Conservation (phyloP, 139 green algal species). For the Mesotaenium endlicherianum region DNA sequence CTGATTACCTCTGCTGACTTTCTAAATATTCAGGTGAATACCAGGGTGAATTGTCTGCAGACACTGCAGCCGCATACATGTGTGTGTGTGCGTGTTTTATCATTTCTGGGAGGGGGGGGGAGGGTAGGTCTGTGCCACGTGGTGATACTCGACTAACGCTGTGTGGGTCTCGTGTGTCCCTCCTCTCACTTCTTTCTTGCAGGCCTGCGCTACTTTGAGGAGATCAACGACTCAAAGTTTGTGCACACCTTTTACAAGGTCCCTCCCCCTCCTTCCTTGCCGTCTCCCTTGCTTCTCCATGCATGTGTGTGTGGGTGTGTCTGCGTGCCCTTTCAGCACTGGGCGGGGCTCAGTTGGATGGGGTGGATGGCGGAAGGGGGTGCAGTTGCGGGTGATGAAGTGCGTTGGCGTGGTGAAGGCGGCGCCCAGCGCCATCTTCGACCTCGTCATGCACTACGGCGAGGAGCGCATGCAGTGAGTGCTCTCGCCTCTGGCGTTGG, state of each 20-base stretch:
- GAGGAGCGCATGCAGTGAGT: slow-evolving; percentile 17
- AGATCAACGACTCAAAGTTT: not conserved
- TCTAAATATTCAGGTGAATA: no score
- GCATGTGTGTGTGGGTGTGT: not conserved
- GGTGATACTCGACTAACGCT: no score
- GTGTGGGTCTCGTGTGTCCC: not conserved
- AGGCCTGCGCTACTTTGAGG: slow-evolving; percentile 31
- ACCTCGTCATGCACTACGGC: slow-evolving; percentile 26
- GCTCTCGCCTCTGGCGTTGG: not conserved
- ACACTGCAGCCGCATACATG: no score
- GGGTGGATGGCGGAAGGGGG: no score
- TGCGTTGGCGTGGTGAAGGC: slow-evolving; percentile 40
- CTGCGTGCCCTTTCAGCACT: no score
- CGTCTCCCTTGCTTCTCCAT: not conserved
- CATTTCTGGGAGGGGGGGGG: no score
- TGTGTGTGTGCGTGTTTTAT: no score
- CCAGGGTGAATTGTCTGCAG: no score
- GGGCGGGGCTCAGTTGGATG: no score
- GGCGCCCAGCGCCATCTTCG: not conserved
- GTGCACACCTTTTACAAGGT: slow-evolving; percentile 20
- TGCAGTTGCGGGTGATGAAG: slow-evolving; percentile 37
- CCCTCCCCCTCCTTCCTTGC: not conserved
- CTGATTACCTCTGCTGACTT: no score
- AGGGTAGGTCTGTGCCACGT: no score
- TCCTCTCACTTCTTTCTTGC: not conserved